A percentile compares a stretch with the other conserved stretches of the same genome.
Conservation (phyloP, 768 basidiomycete species). For the Suillus placidus region DNA sequence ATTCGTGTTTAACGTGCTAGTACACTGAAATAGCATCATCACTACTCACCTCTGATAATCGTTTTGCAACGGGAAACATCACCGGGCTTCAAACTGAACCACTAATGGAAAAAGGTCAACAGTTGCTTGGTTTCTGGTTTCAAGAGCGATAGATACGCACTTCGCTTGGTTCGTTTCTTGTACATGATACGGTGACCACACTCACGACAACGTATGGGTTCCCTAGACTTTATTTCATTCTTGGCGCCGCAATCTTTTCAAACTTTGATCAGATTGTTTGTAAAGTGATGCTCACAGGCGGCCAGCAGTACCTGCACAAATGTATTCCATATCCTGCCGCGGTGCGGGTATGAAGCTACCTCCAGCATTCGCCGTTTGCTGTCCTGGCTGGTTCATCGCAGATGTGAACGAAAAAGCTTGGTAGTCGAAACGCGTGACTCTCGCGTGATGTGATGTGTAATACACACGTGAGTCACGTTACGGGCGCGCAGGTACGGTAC, state of each 20-base stretch:
- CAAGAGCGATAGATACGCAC: slow-evolving; percentile 50
- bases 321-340: slow-evolving; percentile 76
- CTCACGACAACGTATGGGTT: slow-evolving; percentile 94
- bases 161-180: slow-evolving; percentile 93
- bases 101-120: slow-evolving; percentile 21
- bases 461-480: slow-evolving; percentile 7
- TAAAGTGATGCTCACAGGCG: slow-evolving; percentile 8
- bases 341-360: slow-evolving; percentile 41
- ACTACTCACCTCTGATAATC: slow-evolving; percentile 10
- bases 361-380: slow-evolving; percentile 35
- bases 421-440: slow-evolving; percentile 12
- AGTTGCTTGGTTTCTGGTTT: slow-evolving; percentile 9
- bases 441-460: slow-evolving; percentile 19
- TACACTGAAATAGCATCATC: background rate
- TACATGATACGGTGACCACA: slow-evolving; percentile 99
- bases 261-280: slow-evolving; percentile 17
- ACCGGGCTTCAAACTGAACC: slow-evolving; percentile 39
- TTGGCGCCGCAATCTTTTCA: slow-evolving; percentile 84
- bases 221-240: slow-evolving; percentile 88
- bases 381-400: slow-evolving; percentile 44
- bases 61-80: slow-evolving; percentile 11
- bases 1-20: slow-evolving; percentile 2
- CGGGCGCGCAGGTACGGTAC: background rate
- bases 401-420: slow-evolving; percentile 15
- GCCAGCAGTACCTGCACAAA: slow-evolving; percentile 70